phyloP scores from a whole-genome alignment of 257 asterid genomes.

The Anisodus acutangulus region DNA sequence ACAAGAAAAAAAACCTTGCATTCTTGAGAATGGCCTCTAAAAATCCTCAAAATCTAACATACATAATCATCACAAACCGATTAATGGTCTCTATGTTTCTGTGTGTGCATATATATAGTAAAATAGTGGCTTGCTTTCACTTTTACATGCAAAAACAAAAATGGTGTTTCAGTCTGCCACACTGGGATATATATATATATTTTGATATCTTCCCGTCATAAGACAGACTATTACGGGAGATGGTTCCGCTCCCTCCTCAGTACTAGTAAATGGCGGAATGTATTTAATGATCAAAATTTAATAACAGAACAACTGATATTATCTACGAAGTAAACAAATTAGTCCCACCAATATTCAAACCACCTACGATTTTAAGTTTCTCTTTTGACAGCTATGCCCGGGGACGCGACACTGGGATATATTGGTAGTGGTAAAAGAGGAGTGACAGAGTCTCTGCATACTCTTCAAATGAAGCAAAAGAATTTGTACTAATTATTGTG shows the following conservation, averaged over 20 bases:
- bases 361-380: too few relatives aligned
- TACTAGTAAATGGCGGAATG: too few relatives aligned
- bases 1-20: not conserved
- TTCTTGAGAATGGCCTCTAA: not conserved
- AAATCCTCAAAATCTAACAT: not conserved
- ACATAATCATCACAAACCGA: not conserved
- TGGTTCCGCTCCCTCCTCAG: too few relatives aligned
- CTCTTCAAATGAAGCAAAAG: not conserved
- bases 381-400: too few relatives aligned
- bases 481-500: not conserved
- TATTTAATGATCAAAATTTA: too few relatives aligned
- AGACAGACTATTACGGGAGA: too few relatives aligned
- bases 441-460: not conserved
- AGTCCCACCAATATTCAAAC: too few relatives aligned
- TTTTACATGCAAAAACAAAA: constrained; percentile 14
- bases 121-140: not conserved
- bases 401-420: not conserved
- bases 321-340: too few relatives aligned
- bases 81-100: constrained; percentile 2
- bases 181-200: not conserved
- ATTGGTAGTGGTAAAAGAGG: constrained; percentile 16
- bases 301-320: too few relatives aligned
- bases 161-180: not conserved
- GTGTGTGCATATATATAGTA: not conserved
- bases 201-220: too few relatives aligned